phyloP scores from a whole-genome alignment of 2,329 filamentous ascomycete genomes.

The Xylariaceae sp. region DNA sequence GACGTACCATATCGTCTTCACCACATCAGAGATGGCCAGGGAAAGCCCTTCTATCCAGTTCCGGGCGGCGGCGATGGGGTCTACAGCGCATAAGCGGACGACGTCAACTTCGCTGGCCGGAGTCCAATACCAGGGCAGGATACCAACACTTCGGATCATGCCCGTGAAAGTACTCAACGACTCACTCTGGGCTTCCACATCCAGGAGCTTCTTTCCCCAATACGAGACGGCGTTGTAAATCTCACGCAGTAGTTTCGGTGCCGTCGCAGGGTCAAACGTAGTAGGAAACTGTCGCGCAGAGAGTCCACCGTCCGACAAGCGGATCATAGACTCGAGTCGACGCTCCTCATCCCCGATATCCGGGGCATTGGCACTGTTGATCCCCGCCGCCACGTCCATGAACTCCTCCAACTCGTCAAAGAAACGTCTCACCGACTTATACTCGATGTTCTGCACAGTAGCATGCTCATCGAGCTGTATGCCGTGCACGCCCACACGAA shows the following conservation, averaged over 20 bases:
- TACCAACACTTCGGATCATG: slow-evolving; percentile 12
- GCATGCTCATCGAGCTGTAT: slow-evolving; percentile 6
- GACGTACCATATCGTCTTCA: neutral
- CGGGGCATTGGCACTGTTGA: neutral
- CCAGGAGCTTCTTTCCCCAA: slow-evolving; percentile 2
- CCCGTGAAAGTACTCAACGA: slow-evolving; percentile 10
- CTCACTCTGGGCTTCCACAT: slow-evolving; percentile 1
- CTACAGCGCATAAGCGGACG: slow-evolving; percentile 14
- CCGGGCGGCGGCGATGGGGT: slow-evolving; percentile 11
- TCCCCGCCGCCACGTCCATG: slow-evolving; percentile 5
- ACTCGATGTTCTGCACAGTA: slow-evolving; percentile 22
- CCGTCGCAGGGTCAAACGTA: slow-evolving; percentile 1
- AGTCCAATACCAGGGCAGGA: slow-evolving; percentile 19
- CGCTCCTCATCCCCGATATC: slow-evolving; percentile 1
- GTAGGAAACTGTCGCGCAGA: slow-evolving; percentile 10
- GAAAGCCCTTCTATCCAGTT: slow-evolving; percentile 3
- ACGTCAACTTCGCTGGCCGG: slow-evolving; percentile 16
- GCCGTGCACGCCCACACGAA: slow-evolving; percentile 19
- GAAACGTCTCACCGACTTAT: slow-evolving; percentile 22
- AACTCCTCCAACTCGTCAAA: slow-evolving; percentile 30
- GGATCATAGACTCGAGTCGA: slow-evolving; percentile 4
- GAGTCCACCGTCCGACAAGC: slow-evolving; percentile 17
- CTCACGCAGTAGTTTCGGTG: neutral
- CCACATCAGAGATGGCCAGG: slow-evolving; percentile 4
- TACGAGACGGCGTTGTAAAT: slow-evolving; percentile 3